Conservation (phyloP, 2,329 filamentous ascomycete species). For the Arthroderma sp. region DNA sequence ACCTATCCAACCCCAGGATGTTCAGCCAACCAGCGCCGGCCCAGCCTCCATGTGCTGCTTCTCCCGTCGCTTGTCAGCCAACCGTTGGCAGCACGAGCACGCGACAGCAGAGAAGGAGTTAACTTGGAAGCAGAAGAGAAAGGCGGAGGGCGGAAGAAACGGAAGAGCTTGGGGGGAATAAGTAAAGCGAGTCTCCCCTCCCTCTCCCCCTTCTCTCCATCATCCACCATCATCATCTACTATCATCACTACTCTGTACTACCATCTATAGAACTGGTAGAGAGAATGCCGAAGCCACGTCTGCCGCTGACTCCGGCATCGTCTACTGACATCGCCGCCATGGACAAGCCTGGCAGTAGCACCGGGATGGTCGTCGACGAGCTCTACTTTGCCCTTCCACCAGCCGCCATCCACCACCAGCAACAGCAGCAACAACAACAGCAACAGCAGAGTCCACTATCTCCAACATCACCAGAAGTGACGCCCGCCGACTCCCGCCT, state of each 20-base stretch:
- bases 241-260: no score
- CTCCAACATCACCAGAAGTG: constrained; percentile 33
- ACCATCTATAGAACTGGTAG: no score
- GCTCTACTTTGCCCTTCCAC: constrained; percentile 61
- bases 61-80: constrained; percentile 12
- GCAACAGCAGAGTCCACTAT: background rate
- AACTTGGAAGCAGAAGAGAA: background rate
- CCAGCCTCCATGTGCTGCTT: constrained; percentile 8
- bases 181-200: no score
- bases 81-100: constrained; percentile 17
- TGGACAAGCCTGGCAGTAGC: constrained; percentile 13
- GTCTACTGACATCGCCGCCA: constrained; percentile 63
- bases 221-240: background rate
- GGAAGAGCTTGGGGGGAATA: background rate
- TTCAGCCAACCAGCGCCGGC: constrained; percentile 8
- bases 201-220: background rate
- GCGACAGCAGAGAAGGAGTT: constrained; percentile 12
- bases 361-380: constrained; percentile 41
- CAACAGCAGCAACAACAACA: background rate
- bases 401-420: constrained; percentile 42
- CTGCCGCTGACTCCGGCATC: constrained; percentile 67
- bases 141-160: no score
- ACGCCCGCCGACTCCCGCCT: constrained; percentile 21
- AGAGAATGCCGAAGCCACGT: constrained; percentile 51
- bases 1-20: no score